Base-by-base conservation (phyloP, 208 protist genomes). In the Strigomonas culicis region DNA sequence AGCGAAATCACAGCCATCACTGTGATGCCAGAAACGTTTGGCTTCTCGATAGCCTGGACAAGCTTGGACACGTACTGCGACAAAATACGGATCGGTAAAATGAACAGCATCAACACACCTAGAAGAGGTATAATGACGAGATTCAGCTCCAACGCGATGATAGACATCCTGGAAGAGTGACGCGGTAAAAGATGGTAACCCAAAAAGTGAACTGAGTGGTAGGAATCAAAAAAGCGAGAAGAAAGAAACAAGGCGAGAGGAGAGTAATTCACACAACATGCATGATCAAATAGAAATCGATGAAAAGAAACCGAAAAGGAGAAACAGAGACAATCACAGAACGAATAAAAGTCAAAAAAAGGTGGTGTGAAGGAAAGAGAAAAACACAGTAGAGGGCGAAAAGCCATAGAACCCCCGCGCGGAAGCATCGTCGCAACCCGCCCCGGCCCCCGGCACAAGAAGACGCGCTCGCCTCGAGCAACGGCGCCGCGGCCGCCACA, bases 71-170 rank as follows among this genome's bases (percentile, higher is more conserved):
- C 61, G 6, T 59, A 47, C 31, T 56, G 62, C 0, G 81, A 78
- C 1, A 84, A 36, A 11, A 64, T 24, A 1, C 74, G 58, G 24
- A 88, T 49, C 2, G 74, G 81, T 10, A 84, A 19, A 22, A 82
- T 64, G 58, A 79, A 88, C 11, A 88, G 63, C 1, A 88, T 27
- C 22, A 88, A 84, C 0, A 84, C 32, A 8, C 63, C 52, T 15
- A 84, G 34, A 22, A 77, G 70, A 31, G 81, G 81, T 24, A 82
- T 49, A 72, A 88, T 82, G 25, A 88, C 32, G 36, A 72, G 63
- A 55, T 84, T 75, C n/a, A 88, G 66, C 41, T 88, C 81, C 2
- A 88, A 61, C 7, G 69, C 22, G 13, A 79, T 32, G 62, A 69
- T 81, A 28, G 72, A 52, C 77, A 88, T 84, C 46, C 49, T 70